Evolutionary conservation across 768 basidiomycete species (phyloP).

Genomic region (Leccinum rimulosum): DNA sequence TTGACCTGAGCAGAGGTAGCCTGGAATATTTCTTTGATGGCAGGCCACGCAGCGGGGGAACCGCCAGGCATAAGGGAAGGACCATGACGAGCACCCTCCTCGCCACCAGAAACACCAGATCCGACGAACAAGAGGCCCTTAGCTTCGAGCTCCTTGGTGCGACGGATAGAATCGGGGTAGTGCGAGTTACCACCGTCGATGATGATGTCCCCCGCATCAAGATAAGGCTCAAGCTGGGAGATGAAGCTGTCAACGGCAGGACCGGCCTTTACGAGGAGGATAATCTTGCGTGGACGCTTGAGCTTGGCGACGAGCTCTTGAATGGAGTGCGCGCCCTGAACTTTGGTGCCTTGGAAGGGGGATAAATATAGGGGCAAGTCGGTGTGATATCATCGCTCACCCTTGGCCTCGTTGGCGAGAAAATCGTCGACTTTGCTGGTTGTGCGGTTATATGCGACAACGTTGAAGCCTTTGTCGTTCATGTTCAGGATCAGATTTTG

Average conservation of each 20-base stretch:
- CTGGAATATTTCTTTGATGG: constrained; percentile 99
- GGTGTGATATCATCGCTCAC: constrained; percentile 45
- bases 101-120: constrained; percentile 98
- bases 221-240: constrained; percentile 78
- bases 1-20: constrained; percentile 93
- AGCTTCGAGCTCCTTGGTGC: constrained; percentile 85
- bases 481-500: constrained; percentile 98
- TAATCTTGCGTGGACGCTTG: constrained; percentile 93
- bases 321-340: constrained; percentile 93
- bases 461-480: constrained; percentile 99
- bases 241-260: constrained; percentile 96
- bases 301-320: constrained; percentile 90
- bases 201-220: constrained; percentile 96
- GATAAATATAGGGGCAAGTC: constrained; percentile 19
- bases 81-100: constrained; percentile 96
- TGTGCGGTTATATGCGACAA: constrained; percentile 97
- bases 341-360: constrained; percentile 71
- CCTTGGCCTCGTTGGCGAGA: constrained; percentile 97
- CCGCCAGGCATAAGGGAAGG: constrained; percentile 99
- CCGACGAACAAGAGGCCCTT: constrained; percentile 98
- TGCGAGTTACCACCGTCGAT: constrained; percentile 99
- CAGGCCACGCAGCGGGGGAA: constrained; percentile 89
- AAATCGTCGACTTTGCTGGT: constrained; percentile 94
- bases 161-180: constrained; percentile 97
- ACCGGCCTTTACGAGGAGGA: constrained; percentile 98